phyloP scores from a whole-genome alignment of 305 asterid species.

The Caryopteris hybrid region DNA sequence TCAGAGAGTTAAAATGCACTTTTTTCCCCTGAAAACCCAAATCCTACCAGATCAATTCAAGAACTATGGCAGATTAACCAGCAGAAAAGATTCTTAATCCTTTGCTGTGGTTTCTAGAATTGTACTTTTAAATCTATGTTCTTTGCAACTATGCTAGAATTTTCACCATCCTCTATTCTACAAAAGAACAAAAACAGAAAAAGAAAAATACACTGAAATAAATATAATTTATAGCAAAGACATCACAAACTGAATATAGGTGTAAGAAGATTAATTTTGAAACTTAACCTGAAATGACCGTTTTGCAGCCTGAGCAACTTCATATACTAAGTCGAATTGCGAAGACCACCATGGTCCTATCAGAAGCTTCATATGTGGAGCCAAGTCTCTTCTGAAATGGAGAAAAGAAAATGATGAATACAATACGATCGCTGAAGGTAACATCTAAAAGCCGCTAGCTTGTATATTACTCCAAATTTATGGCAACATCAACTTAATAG shows the following conservation, averaged over 20 bases:
- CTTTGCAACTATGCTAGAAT: neutral
- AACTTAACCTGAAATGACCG: slow-evolving; percentile 84
- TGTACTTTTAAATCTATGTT: neutral
- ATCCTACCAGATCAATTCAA: neutral
- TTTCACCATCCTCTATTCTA: neutral
- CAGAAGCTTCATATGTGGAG: slow-evolving; percentile 83
- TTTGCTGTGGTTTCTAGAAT: neutral
- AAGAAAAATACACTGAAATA: neutral
- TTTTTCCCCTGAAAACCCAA: neutral
- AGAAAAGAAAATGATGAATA: slow-evolving; percentile 19
- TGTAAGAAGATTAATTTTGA: neutral
- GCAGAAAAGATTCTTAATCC: neutral
- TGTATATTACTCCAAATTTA: neutral
- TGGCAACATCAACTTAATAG: neutral
- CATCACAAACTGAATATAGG: neutral
- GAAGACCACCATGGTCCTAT: slow-evolving; percentile 99
- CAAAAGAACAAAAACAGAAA: neutral
- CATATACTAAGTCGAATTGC: slow-evolving; percentile 85
- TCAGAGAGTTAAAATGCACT: neutral
- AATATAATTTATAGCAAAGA: slow-evolving; percentile 4
- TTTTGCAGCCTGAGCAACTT: slow-evolving; percentile 95
- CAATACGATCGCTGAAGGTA: slow-evolving; percentile 1
- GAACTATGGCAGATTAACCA: neutral
- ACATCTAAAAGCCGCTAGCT: slow-evolving; percentile 9
- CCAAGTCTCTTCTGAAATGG: slow-evolving; percentile 83